Conservation (phyloP, 495 filamentous ascomycete species). For the Aspergillus bertholletiae region DNA sequence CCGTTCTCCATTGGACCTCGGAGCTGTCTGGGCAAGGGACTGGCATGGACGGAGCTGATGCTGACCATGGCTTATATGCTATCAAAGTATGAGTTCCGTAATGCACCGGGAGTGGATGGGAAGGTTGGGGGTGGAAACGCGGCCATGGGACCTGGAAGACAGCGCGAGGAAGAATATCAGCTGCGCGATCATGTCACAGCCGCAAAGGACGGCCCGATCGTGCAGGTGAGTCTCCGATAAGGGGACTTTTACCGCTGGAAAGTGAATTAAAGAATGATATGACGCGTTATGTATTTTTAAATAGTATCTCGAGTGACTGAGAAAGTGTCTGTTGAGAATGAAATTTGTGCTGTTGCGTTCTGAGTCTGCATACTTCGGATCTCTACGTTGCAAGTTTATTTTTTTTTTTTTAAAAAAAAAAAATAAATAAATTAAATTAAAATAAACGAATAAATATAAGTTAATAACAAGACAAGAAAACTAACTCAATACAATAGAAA, state of each 20-base stretch:
- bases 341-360: neutral
- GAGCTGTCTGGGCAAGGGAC: slow-evolving; percentile 55
- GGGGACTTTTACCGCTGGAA: neutral
- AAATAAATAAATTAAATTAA: too few relatives aligned
- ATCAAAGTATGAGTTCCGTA: slow-evolving; percentile 6
- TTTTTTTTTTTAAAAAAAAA: too few relatives aligned
- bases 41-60: slow-evolving; percentile 41
- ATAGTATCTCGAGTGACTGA: neutral
- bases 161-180: neutral
- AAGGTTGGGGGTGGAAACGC: slow-evolving; percentile 1
- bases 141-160: neutral
- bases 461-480: too few relatives aligned
- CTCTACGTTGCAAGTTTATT: too few relatives aligned
- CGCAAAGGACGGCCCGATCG: neutral
- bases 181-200: neutral
- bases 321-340: neutral
- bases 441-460: too few relatives aligned
- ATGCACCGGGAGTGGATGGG: neutral
- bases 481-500: too few relatives aligned
- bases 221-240: neutral
- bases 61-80: slow-evolving; percentile 8
- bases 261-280: neutral
- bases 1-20: slow-evolving; percentile 56
- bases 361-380: too few relatives aligned
- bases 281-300: neutral